Conservation (phyloP, 192 early-diverging fungal species). For the Backusella liffmaniae region DNA sequence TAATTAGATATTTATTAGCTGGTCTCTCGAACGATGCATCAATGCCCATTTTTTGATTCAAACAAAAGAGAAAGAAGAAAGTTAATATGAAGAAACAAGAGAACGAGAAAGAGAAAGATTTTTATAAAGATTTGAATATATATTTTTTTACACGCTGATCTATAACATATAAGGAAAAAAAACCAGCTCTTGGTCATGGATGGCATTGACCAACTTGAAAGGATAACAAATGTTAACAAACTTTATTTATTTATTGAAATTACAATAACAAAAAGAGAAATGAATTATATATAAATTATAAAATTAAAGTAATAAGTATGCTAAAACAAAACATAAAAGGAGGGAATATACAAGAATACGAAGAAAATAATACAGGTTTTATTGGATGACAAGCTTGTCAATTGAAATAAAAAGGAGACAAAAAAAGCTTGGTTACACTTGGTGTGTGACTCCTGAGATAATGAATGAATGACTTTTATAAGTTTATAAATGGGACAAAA, state of each 20-base stretch:
- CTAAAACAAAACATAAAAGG: background rate
- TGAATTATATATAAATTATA: background rate
- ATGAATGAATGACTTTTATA: background rate
- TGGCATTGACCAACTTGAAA: background rate
- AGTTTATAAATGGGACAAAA: constrained; percentile 10
- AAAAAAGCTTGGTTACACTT: background rate
- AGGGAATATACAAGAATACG: background rate
- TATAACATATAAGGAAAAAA: background rate
- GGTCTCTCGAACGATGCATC: background rate
- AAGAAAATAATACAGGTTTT: background rate
- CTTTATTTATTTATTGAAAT: background rate
- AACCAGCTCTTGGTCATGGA: background rate
- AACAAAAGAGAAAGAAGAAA: background rate
- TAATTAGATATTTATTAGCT: constrained; percentile 3
- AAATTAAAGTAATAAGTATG: background rate
- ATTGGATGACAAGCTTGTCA: background rate
- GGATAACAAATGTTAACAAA: background rate
- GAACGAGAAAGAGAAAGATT: background rate
- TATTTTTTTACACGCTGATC: background rate
- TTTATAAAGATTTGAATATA: background rate
- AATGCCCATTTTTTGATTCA: background rate
- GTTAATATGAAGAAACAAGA: background rate
- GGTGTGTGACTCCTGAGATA: background rate
- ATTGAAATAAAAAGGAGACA: background rate
- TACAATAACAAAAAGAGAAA: background rate